phyloP scores from a whole-genome alignment of 345 rosid genomes.

The Psidium guajava region DNA sequence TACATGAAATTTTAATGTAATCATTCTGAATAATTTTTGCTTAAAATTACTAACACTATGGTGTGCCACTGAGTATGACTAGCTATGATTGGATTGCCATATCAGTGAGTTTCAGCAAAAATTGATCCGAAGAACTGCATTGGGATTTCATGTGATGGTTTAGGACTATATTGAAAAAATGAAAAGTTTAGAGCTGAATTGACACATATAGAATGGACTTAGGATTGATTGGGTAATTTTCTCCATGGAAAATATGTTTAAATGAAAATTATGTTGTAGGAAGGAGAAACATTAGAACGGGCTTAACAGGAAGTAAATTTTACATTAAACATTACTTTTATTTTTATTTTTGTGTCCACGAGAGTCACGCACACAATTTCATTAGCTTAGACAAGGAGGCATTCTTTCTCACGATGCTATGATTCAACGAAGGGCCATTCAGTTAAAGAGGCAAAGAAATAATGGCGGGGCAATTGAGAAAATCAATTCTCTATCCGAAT shows the following conservation, averaged over 20 bases:
- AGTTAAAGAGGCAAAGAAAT: not conserved
- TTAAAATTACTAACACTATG: accelerated
- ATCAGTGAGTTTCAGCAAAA: too few species aligned
- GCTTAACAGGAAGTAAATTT: not conserved
- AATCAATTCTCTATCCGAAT: not conserved
- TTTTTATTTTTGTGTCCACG: not conserved
- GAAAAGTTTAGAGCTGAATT: not conserved
- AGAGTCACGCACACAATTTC: not conserved
- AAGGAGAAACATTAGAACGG: not conserved
- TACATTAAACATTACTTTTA: not conserved
- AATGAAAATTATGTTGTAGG: not conserved
- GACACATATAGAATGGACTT: accelerated
- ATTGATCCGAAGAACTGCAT: too few species aligned
- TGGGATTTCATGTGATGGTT: not conserved
- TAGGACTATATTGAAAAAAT: not conserved
- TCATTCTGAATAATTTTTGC: not conserved
- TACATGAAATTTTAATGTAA: not conserved
- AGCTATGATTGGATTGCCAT: too few species aligned
- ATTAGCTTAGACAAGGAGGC: not conserved
- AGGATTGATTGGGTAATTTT: not conserved
- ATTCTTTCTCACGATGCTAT: not conserved
- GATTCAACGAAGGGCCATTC: not conserved
- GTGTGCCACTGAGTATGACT: too few species aligned
- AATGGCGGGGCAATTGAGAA: not conserved
- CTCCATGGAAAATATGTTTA: not conserved